Conservation (phyloP, 2,329 filamentous ascomycete genomes). For the Aureobasidium melanogenum region DNA sequence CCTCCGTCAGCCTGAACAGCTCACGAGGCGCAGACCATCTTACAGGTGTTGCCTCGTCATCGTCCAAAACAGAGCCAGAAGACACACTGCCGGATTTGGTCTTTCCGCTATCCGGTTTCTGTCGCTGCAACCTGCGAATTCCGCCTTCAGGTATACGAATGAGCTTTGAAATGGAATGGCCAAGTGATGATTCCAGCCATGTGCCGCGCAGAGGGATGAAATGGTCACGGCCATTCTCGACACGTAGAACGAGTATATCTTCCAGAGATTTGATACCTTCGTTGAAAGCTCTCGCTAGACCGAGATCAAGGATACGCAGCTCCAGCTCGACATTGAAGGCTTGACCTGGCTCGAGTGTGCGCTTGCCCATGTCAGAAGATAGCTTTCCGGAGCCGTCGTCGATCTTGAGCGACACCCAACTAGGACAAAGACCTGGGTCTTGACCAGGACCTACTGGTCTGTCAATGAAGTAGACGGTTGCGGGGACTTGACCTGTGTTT, state of each 20-base stretch:
- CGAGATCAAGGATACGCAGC: conserved; percentile 54
- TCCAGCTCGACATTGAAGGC: conserved; percentile 63
- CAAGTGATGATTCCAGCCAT: conserved; percentile 78
- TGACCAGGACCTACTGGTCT: conserved; percentile 47
- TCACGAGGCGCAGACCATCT: conserved; percentile 79
- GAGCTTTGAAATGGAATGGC: conserved; percentile 78
- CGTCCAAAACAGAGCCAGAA: background rate
- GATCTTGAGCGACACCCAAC: conserved; percentile 60
- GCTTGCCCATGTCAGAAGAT: conserved; percentile 23
- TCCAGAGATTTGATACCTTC: conserved; percentile 58
- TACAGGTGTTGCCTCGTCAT: conserved; percentile 35
- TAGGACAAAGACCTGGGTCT: conserved; percentile 37
- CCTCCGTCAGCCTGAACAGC: conserved; percentile 80
- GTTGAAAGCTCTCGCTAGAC: conserved; percentile 63
- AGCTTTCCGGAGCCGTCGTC: conserved; percentile 17
- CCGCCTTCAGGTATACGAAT: conserved; percentile 71
- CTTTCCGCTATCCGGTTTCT: conserved; percentile 35
- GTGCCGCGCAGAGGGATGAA: conserved; percentile 72
- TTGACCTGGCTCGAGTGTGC: conserved; percentile 76
- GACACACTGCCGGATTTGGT: background rate
- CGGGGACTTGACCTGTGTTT: conserved; percentile 78
- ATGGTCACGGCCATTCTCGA: conserved; percentile 77
- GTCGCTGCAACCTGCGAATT: conserved; percentile 61
- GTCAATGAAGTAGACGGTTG: conserved; percentile 72
- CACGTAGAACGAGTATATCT: conserved; percentile 78